A percentile compares a stretch with the other conserved stretches of the same genome.
phyloP scores from a whole-genome alignment of 345 rosid species.

The Leavenworthia alabamica region DNA sequence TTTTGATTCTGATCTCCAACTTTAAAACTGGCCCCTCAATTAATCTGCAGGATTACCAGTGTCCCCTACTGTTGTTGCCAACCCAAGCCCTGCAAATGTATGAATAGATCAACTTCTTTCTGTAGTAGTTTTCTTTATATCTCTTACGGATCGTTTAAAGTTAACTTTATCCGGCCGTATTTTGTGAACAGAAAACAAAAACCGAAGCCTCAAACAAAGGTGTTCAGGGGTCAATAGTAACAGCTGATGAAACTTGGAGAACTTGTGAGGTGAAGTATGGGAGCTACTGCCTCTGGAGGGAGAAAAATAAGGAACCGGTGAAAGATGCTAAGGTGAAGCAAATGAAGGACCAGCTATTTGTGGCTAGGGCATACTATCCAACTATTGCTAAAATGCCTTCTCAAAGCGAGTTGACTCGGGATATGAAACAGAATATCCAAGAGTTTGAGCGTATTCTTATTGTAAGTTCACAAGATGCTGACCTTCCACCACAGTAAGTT shows the following conservation, averaged over 20 bases:
- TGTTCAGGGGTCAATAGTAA: slow-evolving; percentile 16
- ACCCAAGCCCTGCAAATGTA: slow-evolving; percentile 28
- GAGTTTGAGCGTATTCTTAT: slow-evolving; percentile 84
- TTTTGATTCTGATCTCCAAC: not conserved
- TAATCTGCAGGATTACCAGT: slow-evolving; percentile 29
- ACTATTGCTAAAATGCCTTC: slow-evolving; percentile 84
- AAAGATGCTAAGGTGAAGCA: slow-evolving; percentile 77
- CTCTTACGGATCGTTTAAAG: not conserved
- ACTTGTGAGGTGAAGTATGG: slow-evolving; percentile 75
- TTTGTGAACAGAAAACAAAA: slow-evolving; percentile 39
- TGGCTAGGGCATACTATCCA: slow-evolving; percentile 92
- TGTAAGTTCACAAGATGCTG: slow-evolving; percentile 75
- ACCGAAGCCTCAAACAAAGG: slow-evolving; percentile 13
- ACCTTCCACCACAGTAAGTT: slow-evolving; percentile 85
- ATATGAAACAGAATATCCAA: slow-evolving; percentile 84
- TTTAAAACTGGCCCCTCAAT: not conserved
- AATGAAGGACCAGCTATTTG: slow-evolving; percentile 86
- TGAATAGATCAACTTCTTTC: slow-evolving; percentile 11
- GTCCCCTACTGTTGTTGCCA: slow-evolving; percentile 19
- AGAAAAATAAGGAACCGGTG: slow-evolving; percentile 71
- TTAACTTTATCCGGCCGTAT: not conserved
- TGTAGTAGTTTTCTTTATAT: not conserved
- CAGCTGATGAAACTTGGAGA: slow-evolving; percentile 40
- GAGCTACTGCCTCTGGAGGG: slow-evolving; percentile 92
- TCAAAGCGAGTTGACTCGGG: slow-evolving; percentile 63